phyloP scores from a whole-genome alignment of 2,329 filamentous ascomycete genomes.

The Scedosporium aurantiacum region DNA sequence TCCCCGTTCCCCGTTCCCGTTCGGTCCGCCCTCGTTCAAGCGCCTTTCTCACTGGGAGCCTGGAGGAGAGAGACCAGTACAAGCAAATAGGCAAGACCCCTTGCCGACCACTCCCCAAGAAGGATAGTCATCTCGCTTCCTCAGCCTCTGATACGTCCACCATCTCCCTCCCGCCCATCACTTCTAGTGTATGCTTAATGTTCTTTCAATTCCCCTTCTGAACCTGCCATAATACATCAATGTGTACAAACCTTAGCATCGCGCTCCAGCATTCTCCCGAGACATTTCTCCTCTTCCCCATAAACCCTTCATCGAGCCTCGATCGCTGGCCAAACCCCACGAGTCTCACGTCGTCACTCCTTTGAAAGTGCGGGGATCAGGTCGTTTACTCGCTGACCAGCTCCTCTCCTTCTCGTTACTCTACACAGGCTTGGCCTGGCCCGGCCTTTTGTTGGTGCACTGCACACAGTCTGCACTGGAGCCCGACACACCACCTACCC shows the following conservation, averaged over 20 bases:
- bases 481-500: neutral
- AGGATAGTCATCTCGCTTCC: constrained; percentile 6
- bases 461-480: neutral
- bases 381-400: neutral
- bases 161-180: constrained; percentile 2
- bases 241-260: neutral
- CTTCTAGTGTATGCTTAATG: constrained; percentile 1
- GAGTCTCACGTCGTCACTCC: constrained; percentile 2
- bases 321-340: constrained; percentile 3
- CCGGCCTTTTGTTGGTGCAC: neutral
- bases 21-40: neutral
- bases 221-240: neutral
- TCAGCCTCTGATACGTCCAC: constrained; percentile 7
- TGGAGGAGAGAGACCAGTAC: too few species aligned
- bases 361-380: constrained; percentile 1
- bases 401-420: neutral
- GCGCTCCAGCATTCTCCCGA: constrained; percentile 4
- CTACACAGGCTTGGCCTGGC: neutral
- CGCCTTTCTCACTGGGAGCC: neutral
- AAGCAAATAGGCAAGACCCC: constrained; percentile 1
- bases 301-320: neutral
- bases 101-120: constrained; percentile 2
- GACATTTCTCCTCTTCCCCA: constrained; percentile 6
- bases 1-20: neutral
- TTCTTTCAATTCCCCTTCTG: neutral